These are phyloP conservation scores for Gautieria morchelliformis DNA, from an alignment of 768 basidiomycete species.

Conservation along the genomic window DNA sequence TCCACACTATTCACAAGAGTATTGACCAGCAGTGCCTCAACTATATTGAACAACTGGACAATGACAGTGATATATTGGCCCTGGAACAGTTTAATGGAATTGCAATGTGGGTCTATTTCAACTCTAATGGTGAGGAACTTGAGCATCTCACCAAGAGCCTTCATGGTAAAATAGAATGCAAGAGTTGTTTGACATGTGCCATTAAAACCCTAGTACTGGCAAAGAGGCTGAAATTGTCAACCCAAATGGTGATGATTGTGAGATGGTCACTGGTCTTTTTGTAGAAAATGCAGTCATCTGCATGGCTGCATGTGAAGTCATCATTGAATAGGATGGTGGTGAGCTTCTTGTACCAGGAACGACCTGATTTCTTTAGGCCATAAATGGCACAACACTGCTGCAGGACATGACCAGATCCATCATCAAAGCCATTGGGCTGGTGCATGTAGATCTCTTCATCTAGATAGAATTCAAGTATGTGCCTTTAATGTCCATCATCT, in stretches of 20 bases:
- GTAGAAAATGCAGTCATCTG: slow-evolving; percentile 18
- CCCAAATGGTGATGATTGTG: slow-evolving; percentile 20
- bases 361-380: slow-evolving; percentile 22
- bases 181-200: slow-evolving; percentile 6
- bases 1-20: slow-evolving; percentile 9
- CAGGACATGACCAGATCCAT: slow-evolving; percentile 14
- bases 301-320: slow-evolving; percentile 11
- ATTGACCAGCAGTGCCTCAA: neutral
- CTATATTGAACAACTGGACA: slow-evolving; percentile 4
- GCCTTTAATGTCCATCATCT: slow-evolving; percentile 21
- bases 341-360: slow-evolving; percentile 23
- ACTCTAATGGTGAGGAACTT: slow-evolving; percentile 30
- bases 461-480: slow-evolving; percentile 22
- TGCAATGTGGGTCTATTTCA: slow-evolving; percentile 10
- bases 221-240: slow-evolving; percentile 21
- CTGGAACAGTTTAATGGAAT: slow-evolving; percentile 6
- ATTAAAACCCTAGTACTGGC: neutral
- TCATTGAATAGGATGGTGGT: slow-evolving; percentile 13
- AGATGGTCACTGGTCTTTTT: slow-evolving; percentile 2
- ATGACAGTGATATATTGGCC: slow-evolving; percentile 6
- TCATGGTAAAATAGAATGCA: slow-evolving; percentile 21
- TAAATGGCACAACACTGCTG: slow-evolving; percentile 17
- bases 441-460: slow-evolving; percentile 25
- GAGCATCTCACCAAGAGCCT: slow-evolving; percentile 23
- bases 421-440: slow-evolving; percentile 14